Conservation (phyloP, 2,329 filamentous ascomycete genomes). For the Calonectria honghensis region DNA sequence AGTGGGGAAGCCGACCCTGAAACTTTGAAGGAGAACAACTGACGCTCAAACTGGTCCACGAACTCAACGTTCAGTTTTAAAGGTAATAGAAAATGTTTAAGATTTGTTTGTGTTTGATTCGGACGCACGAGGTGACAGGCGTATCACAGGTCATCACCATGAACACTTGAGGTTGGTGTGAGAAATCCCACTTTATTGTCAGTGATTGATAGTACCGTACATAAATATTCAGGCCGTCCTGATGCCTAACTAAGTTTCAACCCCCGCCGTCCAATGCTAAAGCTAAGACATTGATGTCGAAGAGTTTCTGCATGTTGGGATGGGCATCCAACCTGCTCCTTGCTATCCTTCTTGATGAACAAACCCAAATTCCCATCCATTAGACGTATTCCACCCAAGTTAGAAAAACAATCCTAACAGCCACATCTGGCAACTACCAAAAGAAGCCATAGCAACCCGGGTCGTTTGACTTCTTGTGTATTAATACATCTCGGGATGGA, state of each 20-base stretch:
- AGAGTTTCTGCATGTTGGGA: neutral
- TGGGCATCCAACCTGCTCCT: constrained; percentile 9
- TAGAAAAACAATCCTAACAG: neutral
- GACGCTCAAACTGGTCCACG: neutral
- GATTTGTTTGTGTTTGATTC: neutral
- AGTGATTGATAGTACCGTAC: constrained; percentile 20
- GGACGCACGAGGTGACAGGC: neutral
- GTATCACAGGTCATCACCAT: constrained; percentile 3
- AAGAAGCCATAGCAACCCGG: neutral
- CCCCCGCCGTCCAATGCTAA: constrained; percentile 3
- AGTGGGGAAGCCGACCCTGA: too few species aligned
- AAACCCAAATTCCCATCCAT: neutral
- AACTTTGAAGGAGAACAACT: too few species aligned
- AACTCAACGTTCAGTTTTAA: neutral
- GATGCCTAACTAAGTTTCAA: constrained; percentile 8
- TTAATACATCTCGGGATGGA: neutral
- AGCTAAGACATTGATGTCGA: constrained; percentile 20
- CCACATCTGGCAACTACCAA: neutral
- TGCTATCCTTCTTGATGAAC: constrained; percentile 7
- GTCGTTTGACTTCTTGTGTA: neutral
- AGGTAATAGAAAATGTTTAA: neutral
- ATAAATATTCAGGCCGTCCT: neutral
- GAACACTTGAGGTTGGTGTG: constrained; percentile 4
- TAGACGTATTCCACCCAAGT: neutral
- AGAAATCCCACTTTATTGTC: constrained; percentile 21